Percentiles rank a stretch among this genome's conserved stretches.
Conservation (phyloP, 371 early-diverging fungal species). For the Mortierella sp. region DNA sequence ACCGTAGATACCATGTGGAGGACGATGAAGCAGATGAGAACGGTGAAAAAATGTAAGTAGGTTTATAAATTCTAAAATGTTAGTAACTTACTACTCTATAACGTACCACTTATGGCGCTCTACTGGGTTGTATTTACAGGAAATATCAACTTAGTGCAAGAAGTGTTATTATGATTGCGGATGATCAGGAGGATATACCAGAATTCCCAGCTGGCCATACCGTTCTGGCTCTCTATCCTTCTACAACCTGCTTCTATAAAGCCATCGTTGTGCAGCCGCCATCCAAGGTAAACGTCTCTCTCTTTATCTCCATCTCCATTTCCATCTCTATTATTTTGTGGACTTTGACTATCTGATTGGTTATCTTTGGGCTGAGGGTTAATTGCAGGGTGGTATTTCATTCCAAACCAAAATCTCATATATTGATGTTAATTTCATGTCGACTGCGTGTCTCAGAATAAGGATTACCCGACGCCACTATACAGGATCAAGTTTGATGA, state of each 20-base stretch:
- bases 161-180: constrained; percentile 73
- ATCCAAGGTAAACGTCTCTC: constrained; percentile 64
- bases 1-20: constrained; percentile 73
- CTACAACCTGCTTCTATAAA: constrained; percentile 89
- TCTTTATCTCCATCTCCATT: not conserved
- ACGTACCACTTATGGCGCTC: not conserved
- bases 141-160: constrained; percentile 72
- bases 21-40: constrained; percentile 82
- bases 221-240: constrained; percentile 88
- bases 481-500: constrained; percentile 56
- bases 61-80: too few species aligned
- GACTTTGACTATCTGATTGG: too few species aligned
- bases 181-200: constrained; percentile 60
- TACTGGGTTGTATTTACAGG: constrained; percentile 50
- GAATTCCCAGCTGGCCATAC: constrained; percentile 76
- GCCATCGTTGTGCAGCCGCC: constrained; percentile 80
- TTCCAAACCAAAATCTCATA: not conserved
- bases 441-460: constrained; percentile 22
- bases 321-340: too few species aligned
- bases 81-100: not conserved
- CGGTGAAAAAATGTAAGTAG: constrained; percentile 70
- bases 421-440: not conserved
- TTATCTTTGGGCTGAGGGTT: too few species aligned
- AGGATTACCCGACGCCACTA: constrained; percentile 27
- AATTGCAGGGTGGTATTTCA: too few species aligned